Base-by-base conservation (phyloP, 2,329 filamentous ascomycete genomes). In the Piedraia hortae region DNA sequence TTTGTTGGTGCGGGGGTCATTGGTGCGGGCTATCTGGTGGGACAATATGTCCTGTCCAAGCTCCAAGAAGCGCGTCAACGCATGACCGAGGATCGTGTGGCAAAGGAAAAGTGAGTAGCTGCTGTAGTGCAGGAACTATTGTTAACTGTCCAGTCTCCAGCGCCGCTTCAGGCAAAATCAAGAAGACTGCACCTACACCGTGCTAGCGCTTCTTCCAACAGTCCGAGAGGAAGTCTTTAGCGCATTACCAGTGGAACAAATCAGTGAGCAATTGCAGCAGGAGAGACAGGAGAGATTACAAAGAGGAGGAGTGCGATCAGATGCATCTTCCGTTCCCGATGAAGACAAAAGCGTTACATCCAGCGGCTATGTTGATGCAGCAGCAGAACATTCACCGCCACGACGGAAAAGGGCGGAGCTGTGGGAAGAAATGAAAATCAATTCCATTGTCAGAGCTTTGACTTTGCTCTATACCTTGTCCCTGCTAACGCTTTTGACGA, bases 111-210 rank as follows among this genome's bases (percentile, higher is more conserved):
- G 82, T 91, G 51, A 36, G 62, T 38, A 6, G 23, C 16, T n/a
- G n/a, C n/a, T n/a, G n/a, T n/a, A n/a, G n/a, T n/a, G n/a, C n/a
- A n/a, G n/a, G n/a, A n/a, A n/a, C n/a, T n/a, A n/a, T n/a, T n/a
- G n/a, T 26, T 16, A 24, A 17, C 14, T 20, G 13, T 6, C 21
- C 37, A 93, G 82, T 47, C 62, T 97, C 29, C 78, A 80, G 22
- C 72, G 85, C 27, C 73, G 85, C 40, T 97, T 97, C 50, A 77
- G 93, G 46, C 85, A 97, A 48, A 97, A 97, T 46, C 85, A 97
- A 44, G 82, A 90, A 43, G 85, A 97, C 48, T 97, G 85, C 50
- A 91, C 82, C 21, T 91, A 88, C 44, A 97, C 85, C 16, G 78
- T 93, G 19, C 66, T 93, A n/a, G 85, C 82, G 14, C 64, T 97